Evolutionary conservation across 2,329 filamentous ascomycete species (phyloP), one percentile per base, ranked within the genome.

Genomic region (Nakataea oryzae): DNA sequence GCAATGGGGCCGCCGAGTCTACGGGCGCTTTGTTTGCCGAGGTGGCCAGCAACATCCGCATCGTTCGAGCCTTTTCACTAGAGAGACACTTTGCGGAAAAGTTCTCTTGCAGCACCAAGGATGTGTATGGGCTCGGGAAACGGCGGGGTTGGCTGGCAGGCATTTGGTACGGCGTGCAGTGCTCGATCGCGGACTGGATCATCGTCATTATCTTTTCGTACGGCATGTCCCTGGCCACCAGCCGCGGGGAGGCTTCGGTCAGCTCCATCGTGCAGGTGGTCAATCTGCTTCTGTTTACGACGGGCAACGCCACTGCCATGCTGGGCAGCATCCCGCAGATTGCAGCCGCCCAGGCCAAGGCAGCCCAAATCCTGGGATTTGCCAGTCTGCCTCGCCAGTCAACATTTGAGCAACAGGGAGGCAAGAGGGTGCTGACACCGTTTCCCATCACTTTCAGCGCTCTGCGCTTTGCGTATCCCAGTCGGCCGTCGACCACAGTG

Each of bases 171-270:
- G 93, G 93, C 0, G 73, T 95, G n/a, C 87, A 88, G 41, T 88
- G 96, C 68, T 86, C 86, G 0, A 81, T 86, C 24, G 83, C 86
- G 54, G 83, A 86, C 63, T 91, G 91, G 68, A 80, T 91, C 17
- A 87, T 86, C 54, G 90, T 91, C 0, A 75, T 96, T 3, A 83
- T 96, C 12, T 95, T 96, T 71, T 96, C 88, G 75, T 96, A 93
- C 70, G 91, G 89, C 2, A 85, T 86, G 0, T 75, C 82, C 0
- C 78, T 96, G 13, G 80, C 90, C 7, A 78, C 80, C 12, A 74
- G 81, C 74, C 76, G 66, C 8, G 54, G 50, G 6, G 67, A 70
- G 14, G 69, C 75, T n/a, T 78, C 77, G 0, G 81, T 88, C 0
- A 78, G 81, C 1, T 76, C 81, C 1, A 82, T 95, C 24, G 75